Conservation (phyloP, 1,284 basidiomycete genomes). For the Anthracocystis setariae region DNA sequence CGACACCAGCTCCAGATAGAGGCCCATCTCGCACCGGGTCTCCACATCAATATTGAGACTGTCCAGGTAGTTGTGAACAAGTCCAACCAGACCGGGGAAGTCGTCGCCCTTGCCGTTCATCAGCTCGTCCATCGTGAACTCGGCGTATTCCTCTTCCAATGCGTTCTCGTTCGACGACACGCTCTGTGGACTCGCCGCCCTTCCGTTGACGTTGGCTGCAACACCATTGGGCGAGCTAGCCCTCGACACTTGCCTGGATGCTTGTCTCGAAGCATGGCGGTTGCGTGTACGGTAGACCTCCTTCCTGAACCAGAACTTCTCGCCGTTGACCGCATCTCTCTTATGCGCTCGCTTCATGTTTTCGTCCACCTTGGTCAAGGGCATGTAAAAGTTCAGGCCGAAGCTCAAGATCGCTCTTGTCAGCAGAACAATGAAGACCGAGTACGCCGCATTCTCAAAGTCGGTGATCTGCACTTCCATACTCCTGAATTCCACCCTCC, state of each 20-base stretch:
- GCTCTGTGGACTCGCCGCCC: slow-evolving; percentile 28
- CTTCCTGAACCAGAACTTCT: slow-evolving; percentile 91
- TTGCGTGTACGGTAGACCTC: slow-evolving; percentile 74
- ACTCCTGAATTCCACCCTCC: slow-evolving; percentile 97
- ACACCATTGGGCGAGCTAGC: slow-evolving; percentile 17
- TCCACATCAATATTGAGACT: slow-evolving; percentile 81
- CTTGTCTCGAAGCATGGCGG: slow-evolving; percentile 63
- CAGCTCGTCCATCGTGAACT: slow-evolving; percentile 91
- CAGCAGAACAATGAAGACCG: slow-evolving; percentile 91
- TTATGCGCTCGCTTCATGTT: slow-evolving; percentile 93
- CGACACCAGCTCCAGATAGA: slow-evolving; percentile 62
- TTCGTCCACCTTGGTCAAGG: slow-evolving; percentile 96
- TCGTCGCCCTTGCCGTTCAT: slow-evolving; percentile 83
- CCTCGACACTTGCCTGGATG: slow-evolving; percentile 39
- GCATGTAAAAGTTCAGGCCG: slow-evolving; percentile 93
- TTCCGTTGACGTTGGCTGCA: slow-evolving; percentile 8
- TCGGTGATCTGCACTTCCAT: slow-evolving; percentile 99
- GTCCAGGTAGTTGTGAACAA: slow-evolving; percentile 87
- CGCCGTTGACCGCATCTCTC: slow-evolving; percentile 78
- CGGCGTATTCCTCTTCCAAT: slow-evolving; percentile 81
- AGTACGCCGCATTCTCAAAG: slow-evolving; percentile 97
- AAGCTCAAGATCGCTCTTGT: slow-evolving; percentile 91
- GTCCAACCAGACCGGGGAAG: slow-evolving; percentile 86
- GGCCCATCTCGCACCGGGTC: slow-evolving; percentile 76
- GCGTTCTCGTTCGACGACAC: slow-evolving; percentile 15